Base-by-base conservation (phyloP, 345 rosid species). In the Punica granatum region DNA sequence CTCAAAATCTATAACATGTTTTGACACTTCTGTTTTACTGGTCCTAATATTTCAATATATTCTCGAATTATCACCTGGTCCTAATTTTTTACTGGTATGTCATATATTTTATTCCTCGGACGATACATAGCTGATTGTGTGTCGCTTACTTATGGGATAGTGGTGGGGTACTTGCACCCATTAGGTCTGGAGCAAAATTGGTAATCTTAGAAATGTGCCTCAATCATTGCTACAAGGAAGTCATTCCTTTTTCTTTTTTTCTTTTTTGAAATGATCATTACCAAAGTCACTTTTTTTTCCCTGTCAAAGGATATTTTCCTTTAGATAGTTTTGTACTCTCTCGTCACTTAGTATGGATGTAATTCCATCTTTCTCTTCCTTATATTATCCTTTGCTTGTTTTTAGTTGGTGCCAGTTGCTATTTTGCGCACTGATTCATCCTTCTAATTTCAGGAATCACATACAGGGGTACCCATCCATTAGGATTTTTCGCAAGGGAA, bases 401-500 rank as follows among this genome's bases (percentile, higher is more conserved):
- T 60, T 19, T 58, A 33, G 62, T 31, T 60, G 23, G 36, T 60
- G 63, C 51, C n/a, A n/a, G 7, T 51, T 34, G 35, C 39, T 60
- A 60, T 23, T 33, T 62, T 16, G 26, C 25, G 14, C 66, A 23
- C 56, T 59, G 64, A 65, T 32, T 58, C 33, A 34, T 48, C 67
- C 46, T 26, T 41, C 64, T 66, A 71, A 56, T 64, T 75, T 73
- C 86, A 95, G 99, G 85, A 73, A 87, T 81, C 97, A 95, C 81
- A 79, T 95, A 65, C 99, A 95, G 79, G 99, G 91, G 37, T 95
- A 92, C 81, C 99, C 98, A 68, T 92, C 99, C 26, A 87, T 95
- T 82, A 93, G 99, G 75, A 95, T 95, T 77, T 95, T 95, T 74
- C 98, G 92, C 63, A 92, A 87, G 83, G 99, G 99, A 74, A 90